Percentiles rank a stretch among this genome's conserved stretches.
phyloP scores from a whole-genome alignment of 257 asterid species.

The Solanum tarapatanum region DNA sequence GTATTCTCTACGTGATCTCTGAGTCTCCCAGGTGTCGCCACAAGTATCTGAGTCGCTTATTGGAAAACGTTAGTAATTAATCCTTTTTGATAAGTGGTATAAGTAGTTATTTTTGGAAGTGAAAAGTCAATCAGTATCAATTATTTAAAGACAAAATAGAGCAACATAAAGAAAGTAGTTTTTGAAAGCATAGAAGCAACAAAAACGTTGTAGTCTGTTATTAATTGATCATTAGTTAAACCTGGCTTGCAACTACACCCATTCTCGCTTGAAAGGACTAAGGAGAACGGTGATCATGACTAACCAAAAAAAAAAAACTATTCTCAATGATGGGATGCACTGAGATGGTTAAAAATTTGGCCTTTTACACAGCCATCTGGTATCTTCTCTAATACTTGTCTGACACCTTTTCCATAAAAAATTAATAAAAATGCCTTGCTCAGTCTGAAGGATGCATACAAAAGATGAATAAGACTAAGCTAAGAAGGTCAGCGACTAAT shows the following conservation, averaged over 20 bases:
- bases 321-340: neutral
- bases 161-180: neutral
- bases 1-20: slow-evolving; percentile 92
- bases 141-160: neutral
- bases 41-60: slow-evolving; percentile 59
- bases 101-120: neutral
- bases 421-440: neutral
- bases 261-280: neutral
- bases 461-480: neutral
- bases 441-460: neutral
- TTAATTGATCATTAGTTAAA: neutral
- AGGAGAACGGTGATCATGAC: neutral
- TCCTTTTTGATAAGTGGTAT: neutral
- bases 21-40: slow-evolving; percentile 98
- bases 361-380: neutral
- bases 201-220: neutral
- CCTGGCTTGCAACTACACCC: neutral
- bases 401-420: neutral
- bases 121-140: neutral
- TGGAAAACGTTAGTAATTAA: neutral
- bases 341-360: neutral
- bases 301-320: neutral
- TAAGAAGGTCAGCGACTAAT: neutral
- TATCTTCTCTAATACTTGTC: neutral
- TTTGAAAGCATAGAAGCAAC: neutral